Base-by-base conservation (phyloP, 352 stramenopile species). In the Globisporangium spiculum region DNA sequence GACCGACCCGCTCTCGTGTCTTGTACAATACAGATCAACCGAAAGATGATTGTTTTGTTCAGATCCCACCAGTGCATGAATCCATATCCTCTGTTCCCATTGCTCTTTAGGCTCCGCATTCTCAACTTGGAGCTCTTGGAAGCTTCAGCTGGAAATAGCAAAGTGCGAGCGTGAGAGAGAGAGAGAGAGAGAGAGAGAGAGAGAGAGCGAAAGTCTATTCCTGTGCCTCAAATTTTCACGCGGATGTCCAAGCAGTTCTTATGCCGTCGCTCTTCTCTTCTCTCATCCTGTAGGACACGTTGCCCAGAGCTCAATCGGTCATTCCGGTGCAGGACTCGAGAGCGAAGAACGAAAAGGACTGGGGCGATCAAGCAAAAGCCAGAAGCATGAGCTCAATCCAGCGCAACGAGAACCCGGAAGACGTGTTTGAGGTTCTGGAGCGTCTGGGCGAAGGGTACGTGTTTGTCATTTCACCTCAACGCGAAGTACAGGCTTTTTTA, bases 341-440 rank as follows among this genome's bases (percentile, higher is more conserved):
- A 38, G n/a, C 7, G 9, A 34, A 26, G 22, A 27, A 34, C 10
- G 10, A n/a, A 57, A 34, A 57, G 12, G 10, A 56, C 7, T 30
- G n/a, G 6, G 48, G 48, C n/a, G 8, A 18, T 56, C 50, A 56
- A 22, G 18, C 50, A 24, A 26, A 12, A 16, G 14, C 38, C 7
- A 30, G 8, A 12, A 60, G 16, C 18, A 92, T 92, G 84, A 67
- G 75, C 54, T 88, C 75, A 32, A 90, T 92, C 75, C 80, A 89
- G 72, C 76, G 71, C 34, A 77, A 85, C 63, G 79, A 83, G 32
- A 81, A 92, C 76, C 86, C 86, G 4, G 81, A 90, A 65, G 84
- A 80, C 46, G 76, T 90, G 54, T 91, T 87, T 58, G 84, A 94
- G 62, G 83, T 92, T 62, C 75, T 94, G 32, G 83, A 92, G 65